A percentile compares a stretch with the other conserved stretches of the same genome.
Evolutionary conservation across 1,284 basidiomycete genomes (phyloP).

Genomic region (Ceraceosorus guamensis): DNA sequence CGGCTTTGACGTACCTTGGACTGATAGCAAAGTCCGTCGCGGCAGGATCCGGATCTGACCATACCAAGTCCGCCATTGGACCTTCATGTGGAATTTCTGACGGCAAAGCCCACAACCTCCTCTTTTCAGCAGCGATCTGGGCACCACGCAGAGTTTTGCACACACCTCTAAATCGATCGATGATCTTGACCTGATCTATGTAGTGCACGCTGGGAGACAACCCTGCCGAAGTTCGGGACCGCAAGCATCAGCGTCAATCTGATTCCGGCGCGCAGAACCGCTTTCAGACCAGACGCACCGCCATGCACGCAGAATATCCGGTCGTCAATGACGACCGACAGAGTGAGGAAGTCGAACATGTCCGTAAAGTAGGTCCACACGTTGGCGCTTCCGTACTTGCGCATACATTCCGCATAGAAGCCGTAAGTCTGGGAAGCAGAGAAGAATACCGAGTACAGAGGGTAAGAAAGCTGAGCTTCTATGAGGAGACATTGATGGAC

Average conservation of each 20-base stretch:
- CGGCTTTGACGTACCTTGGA: slow-evolving; percentile 63
- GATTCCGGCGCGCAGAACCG: neutral
- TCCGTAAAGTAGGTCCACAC: slow-evolving; percentile 99
- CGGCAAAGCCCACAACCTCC: neutral
- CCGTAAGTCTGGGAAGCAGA: slow-evolving; percentile 73
- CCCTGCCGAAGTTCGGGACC: slow-evolving; percentile 39
- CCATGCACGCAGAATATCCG: slow-evolving; percentile 99
- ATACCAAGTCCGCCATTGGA: slow-evolving; percentile 99
- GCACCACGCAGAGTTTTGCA: neutral
- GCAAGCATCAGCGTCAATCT: neutral
- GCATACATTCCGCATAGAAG: slow-evolving; percentile 95
- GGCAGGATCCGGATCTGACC: slow-evolving; percentile 98
- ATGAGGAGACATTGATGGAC: neutral
- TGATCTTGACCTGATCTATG: slow-evolving; percentile 98
- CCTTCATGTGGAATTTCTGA: slow-evolving; percentile 98
- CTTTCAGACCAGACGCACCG: slow-evolving; percentile 43
- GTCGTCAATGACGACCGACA: slow-evolving; percentile 97
- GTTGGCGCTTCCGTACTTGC: slow-evolving; percentile 82
- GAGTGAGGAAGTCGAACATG: slow-evolving; percentile 98
- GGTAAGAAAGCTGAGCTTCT: neutral
- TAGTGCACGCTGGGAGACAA: slow-evolving; percentile 96
- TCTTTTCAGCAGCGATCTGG: neutral
- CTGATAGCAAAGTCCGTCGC: slow-evolving; percentile 99
- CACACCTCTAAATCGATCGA: slow-evolving; percentile 88
- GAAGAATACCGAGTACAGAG: neutral